These are phyloP conservation scores for Talaromyces thailandensis DNA, from an alignment of 495 filamentous ascomycete genomes.

Conservation along the genomic window DNA sequence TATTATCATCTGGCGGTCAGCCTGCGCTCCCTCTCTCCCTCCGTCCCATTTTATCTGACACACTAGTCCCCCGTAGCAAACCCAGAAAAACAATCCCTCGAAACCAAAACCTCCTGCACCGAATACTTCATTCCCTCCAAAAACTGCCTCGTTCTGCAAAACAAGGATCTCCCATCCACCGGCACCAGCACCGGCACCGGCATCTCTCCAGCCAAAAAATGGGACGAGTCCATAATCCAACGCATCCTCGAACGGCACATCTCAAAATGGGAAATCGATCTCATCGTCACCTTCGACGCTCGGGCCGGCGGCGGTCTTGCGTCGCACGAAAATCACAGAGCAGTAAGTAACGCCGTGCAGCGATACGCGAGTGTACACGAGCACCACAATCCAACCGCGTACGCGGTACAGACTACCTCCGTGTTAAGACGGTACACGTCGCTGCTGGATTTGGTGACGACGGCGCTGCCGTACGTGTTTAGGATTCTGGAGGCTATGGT, in stretches of 20 bases:
- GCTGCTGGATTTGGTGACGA: constrained; percentile 27
- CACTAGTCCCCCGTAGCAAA: too few relatives aligned
- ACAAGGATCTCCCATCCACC: constrained; percentile 26
- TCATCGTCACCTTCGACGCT: constrained; percentile 36
- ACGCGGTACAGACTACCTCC: constrained; percentile 23
- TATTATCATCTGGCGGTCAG: constrained; percentile 28
- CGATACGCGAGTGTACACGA: constrained; percentile 8
- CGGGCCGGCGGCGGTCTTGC: constrained; percentile 26
- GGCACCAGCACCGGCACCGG: neutral
- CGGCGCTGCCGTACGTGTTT: constrained; percentile 23
- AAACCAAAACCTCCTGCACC: constrained; percentile 25
- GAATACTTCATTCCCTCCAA: constrained; percentile 20
- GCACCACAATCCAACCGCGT: constrained; percentile 20
- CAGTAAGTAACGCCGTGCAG: constrained; percentile 31
- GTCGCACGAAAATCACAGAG: constrained; percentile 32
- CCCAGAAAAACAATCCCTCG: constrained; percentile 14
- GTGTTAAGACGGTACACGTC: constrained; percentile 28
- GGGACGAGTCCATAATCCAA: constrained; percentile 24
- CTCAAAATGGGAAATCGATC: constrained; percentile 27
- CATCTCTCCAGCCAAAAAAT: constrained; percentile 27
- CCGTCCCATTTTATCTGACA: too few relatives aligned
- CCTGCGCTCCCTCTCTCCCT: too few relatives aligned
- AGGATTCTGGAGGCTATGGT: constrained; percentile 25
- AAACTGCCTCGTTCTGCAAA: constrained; percentile 24
- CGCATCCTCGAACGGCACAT: constrained; percentile 22